Base-by-base conservation (phyloP, 805 yeast genomes). In the Yarrowia bubula region DNA sequence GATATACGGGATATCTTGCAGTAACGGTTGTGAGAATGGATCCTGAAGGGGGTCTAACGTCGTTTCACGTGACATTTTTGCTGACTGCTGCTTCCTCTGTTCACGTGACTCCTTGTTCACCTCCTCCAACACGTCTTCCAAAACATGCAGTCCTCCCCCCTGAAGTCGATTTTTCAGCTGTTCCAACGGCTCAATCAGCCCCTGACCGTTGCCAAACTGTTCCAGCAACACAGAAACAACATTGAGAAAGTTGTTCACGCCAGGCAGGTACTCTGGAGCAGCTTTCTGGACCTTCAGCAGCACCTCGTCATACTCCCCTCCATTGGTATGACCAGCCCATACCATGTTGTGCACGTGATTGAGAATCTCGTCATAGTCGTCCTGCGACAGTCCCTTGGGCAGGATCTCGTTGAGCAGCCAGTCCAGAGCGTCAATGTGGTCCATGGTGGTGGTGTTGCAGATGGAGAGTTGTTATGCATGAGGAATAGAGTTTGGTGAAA, bases 1-100 rank as follows among this genome's bases (percentile, higher is more conserved):
- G 31, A 71, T 70, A 62, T 65, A 74, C 4, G 77, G 77, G 13
- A 75, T 43, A 18, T 73, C 76, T 1, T 47, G 61, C 41, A 75
- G 8, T 11, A 53, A 13, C 0, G 60, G 37, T 1, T 44, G n/a
- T 1, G 60, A 53, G 8, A 7, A 50, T 1, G 61, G 63, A n/a
- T 43, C 63, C 31, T 43, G 50, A 1, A 33, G 33, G 4, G 44
- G 57, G 6, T 50, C 57, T 47, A 53, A 32, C 5, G 53, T 47
- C 2, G 48, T 44, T 8, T 47, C 53, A 17, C 53, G 53, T n/a
- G 53, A 31, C 51, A 44, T 44, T 31, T 17, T 32, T 6, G 38
- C 5, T 9, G 53, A 18, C n/a, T 28, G 18, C 9, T 42, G 28
- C 13, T 28, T 55, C 8, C 17, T 15, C 6, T 31, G 50, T 14